A percentile compares a stretch with the other conserved stretches of the same genome.
These are phyloP conservation scores for Rubus parviflorus DNA, from an alignment of 306 rosid genomes.

Conservation along the genomic window DNA sequence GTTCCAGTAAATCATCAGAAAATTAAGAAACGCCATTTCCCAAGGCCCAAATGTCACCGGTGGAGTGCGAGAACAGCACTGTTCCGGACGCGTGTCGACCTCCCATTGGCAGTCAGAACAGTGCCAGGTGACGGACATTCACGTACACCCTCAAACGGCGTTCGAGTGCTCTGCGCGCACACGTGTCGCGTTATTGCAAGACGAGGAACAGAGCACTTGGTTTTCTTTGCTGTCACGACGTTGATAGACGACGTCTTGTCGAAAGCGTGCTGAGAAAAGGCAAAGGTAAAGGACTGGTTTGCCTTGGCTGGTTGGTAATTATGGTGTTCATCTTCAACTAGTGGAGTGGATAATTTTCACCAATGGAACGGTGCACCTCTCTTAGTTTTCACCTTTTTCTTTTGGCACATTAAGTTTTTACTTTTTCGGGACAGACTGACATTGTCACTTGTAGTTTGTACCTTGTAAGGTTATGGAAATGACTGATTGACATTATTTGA, in stretches of 20 bases:
- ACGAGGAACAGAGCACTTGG: not conserved
- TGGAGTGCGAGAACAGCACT: not conserved
- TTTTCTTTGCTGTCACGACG: not conserved
- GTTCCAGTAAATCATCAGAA: not conserved
- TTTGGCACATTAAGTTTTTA: not conserved
- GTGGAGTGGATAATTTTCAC: not conserved
- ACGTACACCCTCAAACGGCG: constrained; percentile 3
- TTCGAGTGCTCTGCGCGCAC: not conserved
- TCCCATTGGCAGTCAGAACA: not conserved
- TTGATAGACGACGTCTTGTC: constrained; percentile 12
- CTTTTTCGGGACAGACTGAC: not conserved
- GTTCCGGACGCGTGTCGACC: not conserved
- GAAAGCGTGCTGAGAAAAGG: constrained; percentile 26
- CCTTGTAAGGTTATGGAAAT: not conserved
- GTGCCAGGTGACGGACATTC: constrained; percentile 15
- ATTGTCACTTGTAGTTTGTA: not conserved
- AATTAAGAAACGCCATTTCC: not conserved
- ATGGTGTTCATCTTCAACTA: not conserved
- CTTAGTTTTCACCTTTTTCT: too few species aligned
- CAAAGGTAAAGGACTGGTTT: not conserved
- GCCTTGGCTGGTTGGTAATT: not conserved
- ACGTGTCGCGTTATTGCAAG: constrained; percentile 20
- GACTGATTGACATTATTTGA: not conserved
- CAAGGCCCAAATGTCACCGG: constrained; percentile 4
- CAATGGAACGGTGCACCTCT: not conserved